Percentiles rank a stretch among this genome's conserved stretches.
These are phyloP conservation scores for Aspergillus nidulans DNA, from an alignment of 495 filamentous ascomycete genomes.

Conservation along the genomic window DNA sequence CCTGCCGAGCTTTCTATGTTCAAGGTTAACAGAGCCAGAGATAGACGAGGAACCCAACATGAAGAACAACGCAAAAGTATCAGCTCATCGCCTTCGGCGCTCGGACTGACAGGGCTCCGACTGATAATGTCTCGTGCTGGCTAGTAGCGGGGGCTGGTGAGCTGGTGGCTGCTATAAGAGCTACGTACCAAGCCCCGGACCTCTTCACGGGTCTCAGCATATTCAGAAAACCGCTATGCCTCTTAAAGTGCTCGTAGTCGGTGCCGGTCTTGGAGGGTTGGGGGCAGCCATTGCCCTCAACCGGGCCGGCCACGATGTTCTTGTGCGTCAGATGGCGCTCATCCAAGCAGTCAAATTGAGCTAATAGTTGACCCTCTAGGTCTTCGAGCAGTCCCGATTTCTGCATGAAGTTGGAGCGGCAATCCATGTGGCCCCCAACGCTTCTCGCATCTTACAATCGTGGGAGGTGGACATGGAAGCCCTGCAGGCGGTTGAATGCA, in stretches of 20 bases:
- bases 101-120: too few relatives aligned
- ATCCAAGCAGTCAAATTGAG: background rate
- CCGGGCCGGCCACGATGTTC: background rate
- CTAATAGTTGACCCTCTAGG: background rate
- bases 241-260: slow-evolving; percentile 5
- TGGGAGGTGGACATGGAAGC: background rate
- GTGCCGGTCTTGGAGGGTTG: slow-evolving; percentile 2
- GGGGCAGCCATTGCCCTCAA: slow-evolving; percentile 1
- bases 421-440: slow-evolving; percentile 3
- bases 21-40: too few relatives aligned
- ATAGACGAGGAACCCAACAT: too few relatives aligned
- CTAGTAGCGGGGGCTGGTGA: background rate
- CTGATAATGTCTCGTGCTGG: too few relatives aligned
- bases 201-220: too few relatives aligned
- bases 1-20: too few relatives aligned
- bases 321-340: background rate
- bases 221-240: too few relatives aligned
- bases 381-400: slow-evolving; percentile 3
- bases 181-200: background rate
- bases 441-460: background rate
- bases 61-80: too few relatives aligned
- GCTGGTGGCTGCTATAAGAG: background rate
- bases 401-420: background rate
- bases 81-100: background rate
- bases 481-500: background rate